phyloP scores from a whole-genome alignment of 2,329 filamentous ascomycete species.

The Lecanoromycetidae sp. region DNA sequence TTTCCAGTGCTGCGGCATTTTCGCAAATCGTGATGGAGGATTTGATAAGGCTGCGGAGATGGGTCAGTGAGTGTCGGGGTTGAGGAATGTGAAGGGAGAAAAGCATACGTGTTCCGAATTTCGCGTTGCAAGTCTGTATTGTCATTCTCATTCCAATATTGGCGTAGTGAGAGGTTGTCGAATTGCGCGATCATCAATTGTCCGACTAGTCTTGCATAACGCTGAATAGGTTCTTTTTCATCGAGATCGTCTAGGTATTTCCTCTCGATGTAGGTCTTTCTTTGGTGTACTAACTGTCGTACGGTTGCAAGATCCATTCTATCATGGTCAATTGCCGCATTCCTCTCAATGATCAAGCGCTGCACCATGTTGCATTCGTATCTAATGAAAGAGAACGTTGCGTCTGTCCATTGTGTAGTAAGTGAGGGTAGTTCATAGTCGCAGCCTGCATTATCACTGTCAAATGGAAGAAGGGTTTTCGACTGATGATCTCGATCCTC shows the following conservation, averaged over 20 bases:
- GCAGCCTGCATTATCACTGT: constrained; percentile 6
- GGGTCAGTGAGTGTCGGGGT: not conserved
- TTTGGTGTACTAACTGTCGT: not conserved
- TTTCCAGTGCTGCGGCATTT: constrained; percentile 1
- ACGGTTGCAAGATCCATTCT: not conserved
- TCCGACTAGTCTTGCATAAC: constrained; percentile 6
- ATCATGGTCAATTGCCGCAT: not conserved
- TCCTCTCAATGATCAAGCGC: not conserved
- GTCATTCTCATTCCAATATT: not conserved
- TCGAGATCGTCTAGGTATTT: constrained; percentile 7
- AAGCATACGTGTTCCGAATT: constrained; percentile 4
- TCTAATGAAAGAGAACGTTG: constrained; percentile 8
- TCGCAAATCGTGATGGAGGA: constrained; percentile 9
- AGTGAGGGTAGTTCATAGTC: not conserved
- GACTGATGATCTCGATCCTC: not conserved
- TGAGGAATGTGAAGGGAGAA: not conserved
- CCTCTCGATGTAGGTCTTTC: not conserved
- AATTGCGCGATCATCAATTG: constrained; percentile 3
- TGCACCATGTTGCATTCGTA: constrained; percentile 5
- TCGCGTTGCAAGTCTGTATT: not conserved
- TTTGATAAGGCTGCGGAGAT: not conserved
- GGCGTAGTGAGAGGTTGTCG: constrained; percentile 1
- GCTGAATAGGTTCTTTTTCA: constrained; percentile 6
- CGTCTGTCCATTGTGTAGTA: constrained; percentile 4
- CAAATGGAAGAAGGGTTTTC: constrained; percentile 4